Evolutionary conservation across 257 asterid genomes (phyloP), one percentile per base, ranked within the genome.

Genomic region (Misopates orontium): DNA sequence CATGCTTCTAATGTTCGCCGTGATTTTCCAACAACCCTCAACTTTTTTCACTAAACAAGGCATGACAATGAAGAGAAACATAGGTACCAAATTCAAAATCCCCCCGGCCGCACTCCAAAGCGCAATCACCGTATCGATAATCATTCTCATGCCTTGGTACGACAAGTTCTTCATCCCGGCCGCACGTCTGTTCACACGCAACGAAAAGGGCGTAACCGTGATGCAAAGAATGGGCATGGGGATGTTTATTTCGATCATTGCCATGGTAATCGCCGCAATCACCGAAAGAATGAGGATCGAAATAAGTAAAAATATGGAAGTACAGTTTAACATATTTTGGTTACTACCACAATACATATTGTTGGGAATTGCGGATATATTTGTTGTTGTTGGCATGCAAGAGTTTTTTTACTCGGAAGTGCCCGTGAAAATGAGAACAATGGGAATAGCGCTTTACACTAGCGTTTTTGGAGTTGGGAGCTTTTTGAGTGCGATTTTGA

Each of bases 41-140:
- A 94, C 99, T 0, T 94, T 94, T 71, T 94, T 94, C 84, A 94
- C 98, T 52, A 90, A 94, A 58, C 99, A 94, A 74, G 99, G 99
- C 50, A 87, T 88, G 96, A 75, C 96, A 13, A 86, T 88, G 97
- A 69, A 57, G 72, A 67, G 99, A 50, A 85, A 79, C 85, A 74
- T 85, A 0, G 91, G 96, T 12, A 62, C 59, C 60, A 61, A 66
- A 4, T 86, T 94, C 86, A 83, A 79, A 70, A 86, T 94, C 73
- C 99, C 99, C 3, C 98, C 99, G 8, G 98, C 99, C 21, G 96
- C 99, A 0, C 83, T 94, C 0, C 99, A 94, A 52, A 86, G 96
- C n/a, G 90, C 99, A 15, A 94, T 94, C 22, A 86, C 96, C 0
- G 62, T 90, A 50, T 87, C 98, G 1, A 85, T 94, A 48, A 76